Evolutionary conservation across 2,329 filamentous ascomycete genomes (phyloP).

Genomic region (Aureobasidium sp.): DNA sequence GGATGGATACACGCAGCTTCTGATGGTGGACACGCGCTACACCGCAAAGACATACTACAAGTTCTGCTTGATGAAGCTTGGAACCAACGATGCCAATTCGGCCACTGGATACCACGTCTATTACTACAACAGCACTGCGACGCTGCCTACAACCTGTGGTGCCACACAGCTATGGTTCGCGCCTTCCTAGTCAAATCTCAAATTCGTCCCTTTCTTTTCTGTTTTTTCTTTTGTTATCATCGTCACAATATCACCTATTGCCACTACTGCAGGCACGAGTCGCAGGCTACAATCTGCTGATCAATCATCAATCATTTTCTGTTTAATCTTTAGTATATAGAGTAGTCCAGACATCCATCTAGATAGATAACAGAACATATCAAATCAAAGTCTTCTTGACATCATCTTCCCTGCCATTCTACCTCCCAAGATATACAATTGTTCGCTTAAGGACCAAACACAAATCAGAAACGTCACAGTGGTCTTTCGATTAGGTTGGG

Average conservation of each 20-base stretch:
- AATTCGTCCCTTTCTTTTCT: not conserved
- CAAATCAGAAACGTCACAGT: not conserved
- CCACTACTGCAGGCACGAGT: not conserved
- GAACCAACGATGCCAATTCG: not conserved
- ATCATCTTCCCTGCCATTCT: no score
- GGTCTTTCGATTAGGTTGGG: not conserved
- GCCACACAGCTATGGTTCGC: constrained; percentile 7
- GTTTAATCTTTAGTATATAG: constrained; percentile 14
- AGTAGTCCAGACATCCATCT: not conserved
- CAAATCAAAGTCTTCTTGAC: not conserved
- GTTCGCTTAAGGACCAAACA: not conserved
- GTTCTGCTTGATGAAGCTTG: constrained; percentile 6
- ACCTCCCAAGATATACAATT: not conserved
- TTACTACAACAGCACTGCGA: constrained; percentile 4
- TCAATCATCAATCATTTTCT: not conserved
- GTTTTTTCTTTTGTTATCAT: not conserved
- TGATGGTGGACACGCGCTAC: constrained; percentile 11
- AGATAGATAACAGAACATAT: not conserved
- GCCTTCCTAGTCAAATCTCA: not conserved
- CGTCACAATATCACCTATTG: not conserved
- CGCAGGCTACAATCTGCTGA: not conserved
- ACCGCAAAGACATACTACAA: constrained; percentile 8
- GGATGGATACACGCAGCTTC: constrained; percentile 14
- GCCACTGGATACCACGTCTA: constrained; percentile 11
- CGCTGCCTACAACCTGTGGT: not conserved